phyloP scores from a whole-genome alignment of 2,329 filamentous ascomycete genomes.

The Pseudopithomyces maydicus region DNA sequence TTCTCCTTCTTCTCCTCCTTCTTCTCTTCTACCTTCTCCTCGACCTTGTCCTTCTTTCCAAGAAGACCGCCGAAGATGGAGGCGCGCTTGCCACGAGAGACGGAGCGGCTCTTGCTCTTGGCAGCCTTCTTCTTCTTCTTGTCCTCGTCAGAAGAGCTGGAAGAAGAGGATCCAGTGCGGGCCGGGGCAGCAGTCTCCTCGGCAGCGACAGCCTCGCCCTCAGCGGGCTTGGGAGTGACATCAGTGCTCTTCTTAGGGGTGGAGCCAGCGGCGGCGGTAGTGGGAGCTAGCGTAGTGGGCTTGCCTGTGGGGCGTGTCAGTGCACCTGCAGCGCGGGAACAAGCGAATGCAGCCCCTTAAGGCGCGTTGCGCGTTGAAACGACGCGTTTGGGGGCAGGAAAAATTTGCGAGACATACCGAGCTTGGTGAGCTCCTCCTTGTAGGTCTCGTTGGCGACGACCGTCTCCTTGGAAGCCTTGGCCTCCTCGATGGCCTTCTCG shows the following conservation, averaged over 20 bases:
- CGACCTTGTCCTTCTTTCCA: constrained; percentile 63
- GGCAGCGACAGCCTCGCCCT: constrained; percentile 32
- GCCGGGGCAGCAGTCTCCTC: constrained; percentile 30
- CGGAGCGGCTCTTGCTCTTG: constrained; percentile 65
- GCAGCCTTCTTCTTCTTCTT: constrained; percentile 52
- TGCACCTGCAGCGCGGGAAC: constrained; percentile 33
- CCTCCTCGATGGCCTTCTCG: constrained; percentile 81
- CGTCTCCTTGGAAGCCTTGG: constrained; percentile 76
- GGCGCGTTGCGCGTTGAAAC: constrained; percentile 27
- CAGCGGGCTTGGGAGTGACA: constrained; percentile 46
- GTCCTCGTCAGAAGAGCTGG: constrained; percentile 51
- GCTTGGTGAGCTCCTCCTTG: constrained; percentile 81
- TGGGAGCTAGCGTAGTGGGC: constrained; percentile 47
- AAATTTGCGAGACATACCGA: constrained; percentile 54
- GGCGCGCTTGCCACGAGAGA: constrained; percentile 62
- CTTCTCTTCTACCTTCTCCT: constrained; percentile 53
- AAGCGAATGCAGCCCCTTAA: constrained; percentile 34
- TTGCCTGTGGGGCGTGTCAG: constrained; percentile 48
- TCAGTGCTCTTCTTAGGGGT: constrained; percentile 56
- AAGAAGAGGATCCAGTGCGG: constrained; percentile 47
- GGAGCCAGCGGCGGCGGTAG: constrained; percentile 45
- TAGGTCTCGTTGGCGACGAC: constrained; percentile 82
- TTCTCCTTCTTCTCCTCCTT: constrained; percentile 45
- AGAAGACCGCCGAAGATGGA: constrained; percentile 64
- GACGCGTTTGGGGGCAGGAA: constrained; percentile 5